Evolutionary conservation across 768 basidiomycete genomes (phyloP).

Genomic region (Russula sp.): DNA sequence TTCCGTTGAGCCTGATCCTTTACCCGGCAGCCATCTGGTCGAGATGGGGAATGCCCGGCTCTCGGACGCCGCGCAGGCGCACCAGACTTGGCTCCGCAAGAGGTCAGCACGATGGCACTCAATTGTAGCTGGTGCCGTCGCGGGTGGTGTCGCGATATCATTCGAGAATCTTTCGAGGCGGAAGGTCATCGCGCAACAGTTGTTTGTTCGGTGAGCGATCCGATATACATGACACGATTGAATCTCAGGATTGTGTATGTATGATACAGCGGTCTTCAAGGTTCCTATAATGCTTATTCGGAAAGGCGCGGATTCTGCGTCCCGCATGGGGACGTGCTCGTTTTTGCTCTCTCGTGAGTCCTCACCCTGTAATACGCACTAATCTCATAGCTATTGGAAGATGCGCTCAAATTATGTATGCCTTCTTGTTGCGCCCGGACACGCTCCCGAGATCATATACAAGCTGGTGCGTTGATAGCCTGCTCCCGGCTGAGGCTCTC

Average conservation of each 20-base stretch:
- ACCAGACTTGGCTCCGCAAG: conserved; percentile 56
- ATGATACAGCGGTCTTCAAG: conserved; percentile 70
- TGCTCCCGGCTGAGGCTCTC: conserved; percentile 6
- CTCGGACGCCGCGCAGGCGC: conserved; percentile 56
- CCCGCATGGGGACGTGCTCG: conserved; percentile 75
- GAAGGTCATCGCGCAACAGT: conserved; percentile 70
- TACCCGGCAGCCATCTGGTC: conserved; percentile 3
- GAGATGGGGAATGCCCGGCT: conserved; percentile 40
- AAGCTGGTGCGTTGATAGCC: conserved; percentile 46
- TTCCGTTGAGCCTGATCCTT: conserved; percentile 7
- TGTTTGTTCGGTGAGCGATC: conserved; percentile 71
- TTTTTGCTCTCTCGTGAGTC: conserved; percentile 68
- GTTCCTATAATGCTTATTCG: conserved; percentile 76
- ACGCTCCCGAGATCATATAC: conserved; percentile 76
- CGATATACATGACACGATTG: not conserved
- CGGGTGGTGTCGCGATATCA: conserved; percentile 65
- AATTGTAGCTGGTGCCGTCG: conserved; percentile 66
- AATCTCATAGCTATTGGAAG: conserved; percentile 29
- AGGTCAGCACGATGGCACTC: conserved; percentile 73
- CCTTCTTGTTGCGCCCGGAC: conserved; percentile 68
- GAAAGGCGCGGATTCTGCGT: conserved; percentile 57
- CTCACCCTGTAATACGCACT: not conserved
- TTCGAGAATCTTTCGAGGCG: conserved; percentile 68
- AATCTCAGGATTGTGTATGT: not conserved
- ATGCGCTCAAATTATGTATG: conserved; percentile 87